Evolutionary conservation across 139 green algal genomes (phyloP), one percentile per base, ranked within the genome.

Genomic region (Chlamydomonas urium): DNA sequence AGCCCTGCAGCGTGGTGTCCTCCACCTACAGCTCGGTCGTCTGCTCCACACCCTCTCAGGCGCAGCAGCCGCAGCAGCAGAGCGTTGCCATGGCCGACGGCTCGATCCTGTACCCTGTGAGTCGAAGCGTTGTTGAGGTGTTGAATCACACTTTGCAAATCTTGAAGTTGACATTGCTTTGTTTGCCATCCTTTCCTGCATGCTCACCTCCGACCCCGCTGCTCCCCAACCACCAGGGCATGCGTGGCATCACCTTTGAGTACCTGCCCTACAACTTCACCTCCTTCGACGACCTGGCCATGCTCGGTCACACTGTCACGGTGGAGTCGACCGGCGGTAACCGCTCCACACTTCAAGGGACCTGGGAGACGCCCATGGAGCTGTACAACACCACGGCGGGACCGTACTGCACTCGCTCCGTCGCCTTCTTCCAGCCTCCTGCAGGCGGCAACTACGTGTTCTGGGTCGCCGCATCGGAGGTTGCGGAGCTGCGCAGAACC

Each of bases 381-480:
- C n/a, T n/a, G n/a, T n/a, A n/a, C n/a, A n/a, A n/a, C n/a, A n/a
- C n/a, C n/a, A n/a, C n/a, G n/a, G n/a, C n/a, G n/a, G n/a, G n/a
- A n/a, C n/a, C n/a, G n/a, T n/a, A n/a, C n/a, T n/a, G n/a, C n/a
- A n/a, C n/a, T n/a, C n/a, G n/a, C n/a, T 70, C 61, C 42, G 62
- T 37, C 3, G 66, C 76, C 0, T 78, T 82, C 59, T 82, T 82
- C 66, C 68, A 19, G 0, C 50, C 76, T 0, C 71, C 76, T 32
- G 36, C 33, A 26, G 32, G 36, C 1, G 66, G 58, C 14, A 50
- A 23, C 58, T 78, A 82, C 66, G 31, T 26, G 48, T 81, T 81
- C 76, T 69, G 67, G 28, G 4, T 78, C 28, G 10, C 57, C 10
- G 71, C 65, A 1, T 70, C 77, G 24, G 76, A 81, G 45, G 59